Base-by-base conservation (phyloP, 352 stramenopile genomes). In the Globisporangium apiculatum region DNA sequence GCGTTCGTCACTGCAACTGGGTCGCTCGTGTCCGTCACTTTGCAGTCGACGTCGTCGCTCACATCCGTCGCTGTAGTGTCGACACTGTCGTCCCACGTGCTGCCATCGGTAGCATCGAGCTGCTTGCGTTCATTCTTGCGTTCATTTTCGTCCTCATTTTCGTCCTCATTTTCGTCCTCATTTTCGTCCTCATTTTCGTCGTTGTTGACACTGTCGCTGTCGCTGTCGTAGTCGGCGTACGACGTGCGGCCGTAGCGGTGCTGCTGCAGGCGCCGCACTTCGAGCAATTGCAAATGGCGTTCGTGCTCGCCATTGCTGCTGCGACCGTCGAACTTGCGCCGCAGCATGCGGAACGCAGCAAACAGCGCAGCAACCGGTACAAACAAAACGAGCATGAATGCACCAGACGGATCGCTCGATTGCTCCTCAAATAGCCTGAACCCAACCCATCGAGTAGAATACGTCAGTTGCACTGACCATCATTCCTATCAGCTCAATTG, bases 181-280 rank as follows among this genome's bases (percentile, higher is more conserved):
- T 24, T 24, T 0, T 24, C 18, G 18, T 24, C 18, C 18, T 24
- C 24, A 31, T 31, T 31, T 1, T 62, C 57, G 5, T 51, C 57
- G 43, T 35, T 48, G 24, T 52, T 48, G 24, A 49, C 52, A 40
- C 57, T 64, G 49, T 60, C 71, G 59, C 67, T 75, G 52, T 76
- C 68, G 55, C 76, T 91, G 54, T 86, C 78, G 47, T 83, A 81
- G 59, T 79, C 76, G 31, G 79, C 71, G 8, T 61, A 64, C 35
- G 42, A 61, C 38, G 45, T 40, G 17, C 74, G 72, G n/a, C 75
- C 72, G 61, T 94, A 94, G 10, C 68, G 62, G 18, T 82, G 72
- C 55, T 94, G 83, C 60, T 94, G 83, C 55, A 89, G 57, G 17
- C 71, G 68, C 35, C 83, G 81, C 50, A 88, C 76, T 62, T 90